phyloP scores from a whole-genome alignment of 192 early-diverging fungal genomes.

The Umbelopsis vinacea region DNA sequence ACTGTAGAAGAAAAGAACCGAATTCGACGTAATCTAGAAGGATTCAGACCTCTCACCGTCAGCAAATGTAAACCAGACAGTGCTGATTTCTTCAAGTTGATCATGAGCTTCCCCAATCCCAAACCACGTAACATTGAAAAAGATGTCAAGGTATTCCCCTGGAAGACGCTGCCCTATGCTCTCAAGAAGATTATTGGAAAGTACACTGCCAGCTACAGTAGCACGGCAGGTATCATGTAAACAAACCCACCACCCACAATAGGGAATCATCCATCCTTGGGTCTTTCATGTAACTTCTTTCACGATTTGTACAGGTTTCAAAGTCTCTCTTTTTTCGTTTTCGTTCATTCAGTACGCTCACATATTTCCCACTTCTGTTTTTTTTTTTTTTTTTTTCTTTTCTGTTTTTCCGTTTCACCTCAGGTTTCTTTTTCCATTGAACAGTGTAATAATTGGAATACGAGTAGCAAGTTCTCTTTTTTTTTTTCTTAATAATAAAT shows the following conservation, averaged over 20 bases:
- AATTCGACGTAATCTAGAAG: slow-evolving; percentile 84
- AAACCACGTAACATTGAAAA: slow-evolving; percentile 89
- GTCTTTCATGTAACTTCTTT: slow-evolving; percentile 6
- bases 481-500: neutral
- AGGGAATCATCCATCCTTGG: neutral
- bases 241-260: neutral
- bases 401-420: neutral
- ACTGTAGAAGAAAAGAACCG: slow-evolving; percentile 87
- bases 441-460: slow-evolving; percentile 5
- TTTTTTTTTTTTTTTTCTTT: no score
- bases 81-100: slow-evolving; percentile 77
- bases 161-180: slow-evolving; percentile 70
- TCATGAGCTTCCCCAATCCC: slow-evolving; percentile 83
- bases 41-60: slow-evolving; percentile 76
- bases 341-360: neutral
- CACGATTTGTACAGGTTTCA: slow-evolving; percentile 17
- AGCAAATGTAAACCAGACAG: slow-evolving; percentile 79
- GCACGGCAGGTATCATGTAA: slow-evolving; percentile 35
- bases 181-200: slow-evolving; percentile 82
- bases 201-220: slow-evolving; percentile 62
- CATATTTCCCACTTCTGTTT: neutral
- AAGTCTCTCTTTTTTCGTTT: neutral
- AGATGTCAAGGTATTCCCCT: slow-evolving; percentile 86
- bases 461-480: neutral
- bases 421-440: neutral